Evolutionary conservation across 23 red algal genomes (phyloP).

Genomic region (Gracilaria gracilis): DNA sequence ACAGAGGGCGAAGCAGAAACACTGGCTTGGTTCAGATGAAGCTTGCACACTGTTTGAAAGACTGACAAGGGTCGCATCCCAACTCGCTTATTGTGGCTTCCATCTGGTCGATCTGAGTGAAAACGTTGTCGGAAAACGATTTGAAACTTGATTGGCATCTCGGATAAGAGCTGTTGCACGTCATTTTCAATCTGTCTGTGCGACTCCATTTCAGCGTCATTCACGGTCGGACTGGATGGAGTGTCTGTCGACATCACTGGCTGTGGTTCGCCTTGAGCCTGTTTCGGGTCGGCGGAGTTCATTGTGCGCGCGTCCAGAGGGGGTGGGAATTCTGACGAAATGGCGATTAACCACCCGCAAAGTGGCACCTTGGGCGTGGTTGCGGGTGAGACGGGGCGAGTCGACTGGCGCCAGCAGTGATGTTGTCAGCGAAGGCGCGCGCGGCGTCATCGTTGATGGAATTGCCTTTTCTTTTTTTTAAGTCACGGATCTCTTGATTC

Average conservation of each 20-base stretch:
- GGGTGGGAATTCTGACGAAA: neutral
- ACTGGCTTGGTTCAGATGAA: neutral
- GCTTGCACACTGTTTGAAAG: slow-evolving; percentile 10
- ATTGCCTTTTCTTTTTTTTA: neutral
- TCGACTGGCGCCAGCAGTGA: neutral
- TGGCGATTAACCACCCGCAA: neutral
- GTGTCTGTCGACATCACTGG: neutral
- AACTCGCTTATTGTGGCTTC: slow-evolving; percentile 32
- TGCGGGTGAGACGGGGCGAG: neutral
- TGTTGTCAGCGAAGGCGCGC: neutral
- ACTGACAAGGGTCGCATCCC: slow-evolving; percentile 8
- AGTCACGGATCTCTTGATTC: neutral
- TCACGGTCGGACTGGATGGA: slow-evolving; percentile 14
- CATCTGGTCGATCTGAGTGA: slow-evolving; percentile 47
- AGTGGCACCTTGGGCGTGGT: neutral
- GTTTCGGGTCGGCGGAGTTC: neutral
- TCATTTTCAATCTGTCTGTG: slow-evolving; percentile 45
- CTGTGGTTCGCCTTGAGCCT: neutral
- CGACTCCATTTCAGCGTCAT: slow-evolving; percentile 24
- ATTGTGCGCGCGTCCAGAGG: neutral
- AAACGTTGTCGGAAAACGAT: slow-evolving; percentile 57
- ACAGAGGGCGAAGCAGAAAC: neutral
- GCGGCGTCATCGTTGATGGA: neutral
- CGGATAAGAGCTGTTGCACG: slow-evolving; percentile 40
- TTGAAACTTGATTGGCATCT: slow-evolving; percentile 67